These are phyloP conservation scores for Paracorniculantispora psalliotae DNA, from an alignment of 2,329 filamentous ascomycete species.

Conservation along the genomic window DNA sequence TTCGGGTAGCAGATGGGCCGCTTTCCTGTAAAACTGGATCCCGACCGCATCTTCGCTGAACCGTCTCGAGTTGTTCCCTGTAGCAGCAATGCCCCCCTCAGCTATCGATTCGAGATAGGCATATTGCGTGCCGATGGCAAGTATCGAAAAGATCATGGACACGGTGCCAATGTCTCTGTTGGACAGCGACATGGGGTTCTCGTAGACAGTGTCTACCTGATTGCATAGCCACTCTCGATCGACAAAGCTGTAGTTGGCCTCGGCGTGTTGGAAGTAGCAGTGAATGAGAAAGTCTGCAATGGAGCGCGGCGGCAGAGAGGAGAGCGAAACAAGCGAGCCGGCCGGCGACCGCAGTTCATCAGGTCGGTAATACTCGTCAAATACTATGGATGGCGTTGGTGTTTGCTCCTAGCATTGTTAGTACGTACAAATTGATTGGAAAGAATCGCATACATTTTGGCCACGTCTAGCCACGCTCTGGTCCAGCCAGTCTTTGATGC, in stretches of 20 bases:
- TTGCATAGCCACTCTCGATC: slow-evolving; percentile 38
- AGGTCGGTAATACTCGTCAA: slow-evolving; percentile 37
- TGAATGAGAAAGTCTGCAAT: slow-evolving; percentile 43
- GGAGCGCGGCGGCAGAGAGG: slow-evolving; percentile 41
- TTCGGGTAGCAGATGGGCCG: slow-evolving; percentile 49
- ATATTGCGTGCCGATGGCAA: slow-evolving; percentile 48
- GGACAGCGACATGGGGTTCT: slow-evolving; percentile 31
- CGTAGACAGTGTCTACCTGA: slow-evolving; percentile 38
- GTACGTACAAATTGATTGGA: slow-evolving; percentile 4
- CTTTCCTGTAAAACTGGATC: slow-evolving; percentile 52
- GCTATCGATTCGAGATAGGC: slow-evolving; percentile 38
- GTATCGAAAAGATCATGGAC: slow-evolving; percentile 41
- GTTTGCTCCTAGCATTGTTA: slow-evolving; percentile 27
- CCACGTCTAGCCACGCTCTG: slow-evolving; percentile 28
- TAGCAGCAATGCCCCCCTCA: not conserved
- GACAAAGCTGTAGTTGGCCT: slow-evolving; percentile 45
- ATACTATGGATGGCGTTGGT: not conserved
- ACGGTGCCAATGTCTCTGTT: slow-evolving; percentile 38
- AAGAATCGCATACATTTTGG: slow-evolving; percentile 22
- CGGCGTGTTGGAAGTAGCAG: slow-evolving; percentile 43
- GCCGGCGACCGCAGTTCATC: slow-evolving; percentile 40
- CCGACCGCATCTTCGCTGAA: slow-evolving; percentile 50
- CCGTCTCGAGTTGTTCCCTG: slow-evolving; percentile 17
- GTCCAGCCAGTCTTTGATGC: slow-evolving; percentile 46
- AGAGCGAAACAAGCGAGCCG: slow-evolving; percentile 33